Base-by-base conservation (phyloP, 2,329 filamentous ascomycete genomes). In the Talaromyces albobiverticillius region DNA sequence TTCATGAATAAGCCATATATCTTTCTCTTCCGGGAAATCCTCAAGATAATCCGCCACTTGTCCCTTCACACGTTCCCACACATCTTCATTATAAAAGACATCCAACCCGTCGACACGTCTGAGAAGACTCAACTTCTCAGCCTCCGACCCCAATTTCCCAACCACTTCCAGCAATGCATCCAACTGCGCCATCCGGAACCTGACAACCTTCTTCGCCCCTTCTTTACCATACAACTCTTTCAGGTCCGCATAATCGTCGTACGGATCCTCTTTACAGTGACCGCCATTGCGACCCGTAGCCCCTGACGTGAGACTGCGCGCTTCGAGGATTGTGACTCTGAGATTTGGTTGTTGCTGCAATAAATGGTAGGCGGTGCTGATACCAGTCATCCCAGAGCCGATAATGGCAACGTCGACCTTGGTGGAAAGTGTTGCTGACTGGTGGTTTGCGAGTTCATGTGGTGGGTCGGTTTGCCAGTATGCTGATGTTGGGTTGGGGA, bases 241-340 rank as follows among this genome's bases (percentile, higher is more conserved):
- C 64, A 96, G 80, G 64, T 95, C 90, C 0, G 90, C 90, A 64
- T 87, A 85, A 67, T 95, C 90, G 31, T 91, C 70, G 66, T 91
- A 94, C 0, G 84, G 79, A 22, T 95, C 85, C 60, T 89, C 79
- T 48, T 64, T 64, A 54, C 60, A 62, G 46, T 71, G 68, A 0
- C 69, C 70, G 11, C 69, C 70, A 62, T 73, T 72, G 10, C 70
- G 62, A 2, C 70, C 70, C 1, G 70, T 72, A 1, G 70, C 70
- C 14, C 70, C 70, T 6, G 68, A 71, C 32, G 67, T 69, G 3
- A 71, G 60, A 7, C 63, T 59, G 13, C 70, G 64, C 10, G 70
- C 69, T 60, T 72, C 70, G 1, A 73, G 59, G 4, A 72, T 61
- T 2, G 63, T 64, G 16, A 73, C 62, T 14, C 59, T 64, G 8